Conservation (phyloP, 2,329 filamentous ascomycete genomes). For the Aspergillus amoenus region DNA sequence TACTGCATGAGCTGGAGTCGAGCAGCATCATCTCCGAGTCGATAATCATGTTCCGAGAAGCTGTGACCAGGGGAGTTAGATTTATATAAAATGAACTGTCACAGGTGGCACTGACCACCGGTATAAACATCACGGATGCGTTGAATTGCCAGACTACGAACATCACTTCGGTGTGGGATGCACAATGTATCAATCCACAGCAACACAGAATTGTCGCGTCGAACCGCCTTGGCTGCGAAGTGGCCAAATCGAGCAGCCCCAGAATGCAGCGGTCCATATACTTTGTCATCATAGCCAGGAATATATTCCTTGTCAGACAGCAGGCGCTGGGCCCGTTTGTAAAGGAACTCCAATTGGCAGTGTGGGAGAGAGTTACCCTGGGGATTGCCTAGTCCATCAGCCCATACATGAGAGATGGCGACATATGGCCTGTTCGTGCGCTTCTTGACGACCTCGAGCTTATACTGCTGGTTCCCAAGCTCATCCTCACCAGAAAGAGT, state of each 20-base stretch:
- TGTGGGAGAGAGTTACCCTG: background rate
- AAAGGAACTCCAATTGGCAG: background rate
- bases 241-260: background rate
- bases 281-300: background rate
- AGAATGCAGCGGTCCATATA: background rate
- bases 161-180: background rate
- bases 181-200: conserved; percentile 2
- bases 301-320: background rate
- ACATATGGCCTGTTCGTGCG: background rate
- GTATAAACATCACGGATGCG: conserved; percentile 3
- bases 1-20: background rate
- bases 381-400: background rate
- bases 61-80: background rate
- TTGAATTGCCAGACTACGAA: background rate
- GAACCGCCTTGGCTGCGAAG: background rate
- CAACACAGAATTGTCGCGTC: background rate
- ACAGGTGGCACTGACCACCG: background rate
- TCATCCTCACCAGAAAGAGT: background rate
- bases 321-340: background rate
- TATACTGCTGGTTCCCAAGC: background rate
- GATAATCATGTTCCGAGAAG: background rate
- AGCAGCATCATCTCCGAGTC: background rate
- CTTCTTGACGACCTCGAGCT: background rate
- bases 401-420: background rate
- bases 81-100: too few species aligned